phyloP scores from a whole-genome alignment of 371 early-diverging fungal genomes.

The Mucor plumbeus region DNA sequence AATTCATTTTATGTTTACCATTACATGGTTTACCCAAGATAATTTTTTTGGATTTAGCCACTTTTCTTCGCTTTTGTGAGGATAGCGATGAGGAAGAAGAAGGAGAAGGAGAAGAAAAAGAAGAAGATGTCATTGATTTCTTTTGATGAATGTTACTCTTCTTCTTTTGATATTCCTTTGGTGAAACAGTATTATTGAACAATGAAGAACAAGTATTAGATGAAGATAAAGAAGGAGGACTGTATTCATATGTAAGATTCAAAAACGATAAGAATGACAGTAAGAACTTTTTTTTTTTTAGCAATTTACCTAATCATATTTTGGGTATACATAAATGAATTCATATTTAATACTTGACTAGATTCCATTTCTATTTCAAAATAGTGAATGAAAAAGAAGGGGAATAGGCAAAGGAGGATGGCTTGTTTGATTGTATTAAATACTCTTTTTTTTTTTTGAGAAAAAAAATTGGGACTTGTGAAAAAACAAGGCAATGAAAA shows the following conservation, averaged over 20 bases:
- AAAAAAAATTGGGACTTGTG: constrained; percentile 20
- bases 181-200: constrained; percentile 12
- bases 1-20: constrained; percentile 28
- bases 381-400: background rate
- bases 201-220: background rate
- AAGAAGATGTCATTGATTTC: background rate
- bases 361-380: background rate
- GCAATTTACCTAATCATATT: background rate
- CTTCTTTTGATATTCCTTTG: constrained; percentile 20
- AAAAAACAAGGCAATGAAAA: constrained; percentile 17
- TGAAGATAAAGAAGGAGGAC: background rate
- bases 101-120: background rate
- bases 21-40: constrained; percentile 17
- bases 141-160: background rate
- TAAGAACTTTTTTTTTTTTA: background rate
- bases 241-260: background rate
- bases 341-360: constrained; percentile 17
- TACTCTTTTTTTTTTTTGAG: background rate
- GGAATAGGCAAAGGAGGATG: background rate
- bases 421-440: constrained; percentile 16
- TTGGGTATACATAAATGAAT: constrained; percentile 16
- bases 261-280: background rate
- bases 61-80: constrained; percentile 7
- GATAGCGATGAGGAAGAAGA: background rate
- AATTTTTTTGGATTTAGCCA: constrained; percentile 19